Percentiles rank a stretch among this genome's conserved stretches.
Evolutionary conservation across 2,329 filamentous ascomycete species (phyloP).

Genomic region (Keithomyces neogunnii): DNA sequence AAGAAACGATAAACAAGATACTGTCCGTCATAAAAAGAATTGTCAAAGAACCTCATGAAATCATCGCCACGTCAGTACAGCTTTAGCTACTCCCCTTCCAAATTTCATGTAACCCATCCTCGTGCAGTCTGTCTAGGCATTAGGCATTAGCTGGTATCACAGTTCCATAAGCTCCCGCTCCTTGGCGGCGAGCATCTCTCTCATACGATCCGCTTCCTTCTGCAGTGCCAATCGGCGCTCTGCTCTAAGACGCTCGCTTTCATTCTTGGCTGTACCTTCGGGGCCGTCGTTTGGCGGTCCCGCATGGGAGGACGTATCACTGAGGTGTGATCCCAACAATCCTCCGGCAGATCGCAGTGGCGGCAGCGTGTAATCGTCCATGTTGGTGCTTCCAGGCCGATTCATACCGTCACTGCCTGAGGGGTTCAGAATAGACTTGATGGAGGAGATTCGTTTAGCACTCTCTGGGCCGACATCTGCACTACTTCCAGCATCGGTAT

Average conservation of each 20-base stretch:
- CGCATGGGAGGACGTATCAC: conserved; percentile 20
- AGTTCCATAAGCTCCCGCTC: conserved; percentile 55
- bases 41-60: not conserved
- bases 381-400: conserved; percentile 25
- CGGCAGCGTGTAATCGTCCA: conserved; percentile 30
- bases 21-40: not conserved
- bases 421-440: conserved; percentile 67
- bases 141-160: conserved; percentile 12
- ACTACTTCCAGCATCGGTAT: conserved; percentile 36
- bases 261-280: conserved; percentile 22
- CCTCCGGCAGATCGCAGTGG: conserved; percentile 33
- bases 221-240: conserved; percentile 59
- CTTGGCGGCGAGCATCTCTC: conserved; percentile 62
- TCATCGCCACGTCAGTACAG: not conserved
- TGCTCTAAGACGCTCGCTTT: conserved; percentile 44
- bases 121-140: not conserved
- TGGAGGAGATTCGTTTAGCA: conserved; percentile 61
- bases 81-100: not conserved
- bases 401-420: conserved; percentile 17
- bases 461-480: conserved; percentile 35
- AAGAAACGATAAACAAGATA: not conserved
- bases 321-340: not conserved
- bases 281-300: conserved; percentile 4
- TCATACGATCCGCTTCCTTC: conserved; percentile 68
- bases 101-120: not conserved